phyloP scores from a whole-genome alignment of 2,329 filamentous ascomycete species.

The Cercospora berteroae region DNA sequence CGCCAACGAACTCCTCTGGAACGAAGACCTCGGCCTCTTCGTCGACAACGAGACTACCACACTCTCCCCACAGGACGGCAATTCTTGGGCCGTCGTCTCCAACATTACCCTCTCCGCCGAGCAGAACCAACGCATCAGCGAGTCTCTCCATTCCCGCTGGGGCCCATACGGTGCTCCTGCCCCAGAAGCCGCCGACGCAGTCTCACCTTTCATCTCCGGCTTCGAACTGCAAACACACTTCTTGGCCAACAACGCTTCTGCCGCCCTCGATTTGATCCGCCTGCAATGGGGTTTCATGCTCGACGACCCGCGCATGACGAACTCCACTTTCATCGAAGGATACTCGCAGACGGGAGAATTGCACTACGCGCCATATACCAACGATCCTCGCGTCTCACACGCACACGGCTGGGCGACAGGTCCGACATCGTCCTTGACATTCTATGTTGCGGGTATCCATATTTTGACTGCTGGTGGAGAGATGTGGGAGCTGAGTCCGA shows the following conservation, averaged over 20 bases:
- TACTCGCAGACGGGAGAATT: conserved; percentile 48
- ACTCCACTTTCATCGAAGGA: conserved; percentile 54
- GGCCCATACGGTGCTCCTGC: conserved; percentile 49
- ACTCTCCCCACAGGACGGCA: conserved; percentile 51
- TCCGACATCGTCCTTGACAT: conserved; percentile 47
- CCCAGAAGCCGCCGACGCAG: conserved; percentile 47
- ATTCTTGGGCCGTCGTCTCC: conserved; percentile 44
- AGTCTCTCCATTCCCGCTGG: conserved; percentile 40
- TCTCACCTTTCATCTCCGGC: conserved; percentile 50
- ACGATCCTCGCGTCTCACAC: conserved; percentile 50
- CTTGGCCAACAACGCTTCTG: conserved; percentile 41
- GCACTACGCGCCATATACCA: conserved; percentile 51
- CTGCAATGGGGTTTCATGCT: conserved; percentile 57
- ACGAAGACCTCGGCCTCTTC: conserved; percentile 36
- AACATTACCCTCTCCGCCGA: conserved; percentile 38
- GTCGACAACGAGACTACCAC: conserved; percentile 38
- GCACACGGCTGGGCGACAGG: conserved; percentile 55
- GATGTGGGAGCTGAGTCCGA: conserved; percentile 47
- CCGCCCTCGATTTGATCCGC: conserved; percentile 46
- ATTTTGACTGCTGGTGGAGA: conserved; percentile 43
- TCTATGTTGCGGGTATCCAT: conserved; percentile 47
- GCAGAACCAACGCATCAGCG: conserved; percentile 37
- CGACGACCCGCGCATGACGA: conserved; percentile 54
- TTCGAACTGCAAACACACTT: conserved; percentile 51
- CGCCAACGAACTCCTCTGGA: conserved; percentile 48